Evolutionary conservation across 176 grass and related monocot species (phyloP).

Genomic region (Dactylis glomerata): DNA sequence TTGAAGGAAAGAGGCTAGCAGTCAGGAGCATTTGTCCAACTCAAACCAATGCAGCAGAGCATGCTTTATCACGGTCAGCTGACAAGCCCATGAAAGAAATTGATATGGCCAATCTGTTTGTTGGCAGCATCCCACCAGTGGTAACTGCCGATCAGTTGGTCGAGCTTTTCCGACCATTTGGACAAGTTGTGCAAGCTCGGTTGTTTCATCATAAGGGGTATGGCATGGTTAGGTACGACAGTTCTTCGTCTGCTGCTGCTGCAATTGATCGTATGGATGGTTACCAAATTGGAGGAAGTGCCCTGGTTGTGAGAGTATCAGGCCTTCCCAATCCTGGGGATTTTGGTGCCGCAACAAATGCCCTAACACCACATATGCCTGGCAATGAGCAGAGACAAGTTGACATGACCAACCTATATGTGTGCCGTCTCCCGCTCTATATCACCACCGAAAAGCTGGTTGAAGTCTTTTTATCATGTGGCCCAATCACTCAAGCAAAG

Average conservation of each 20-base stretch:
- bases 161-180: conserved; percentile 59
- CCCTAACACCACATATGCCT: background rate
- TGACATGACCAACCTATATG: conserved; percentile 57
- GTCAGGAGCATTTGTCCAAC: conserved; percentile 18
- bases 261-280: conserved; percentile 57
- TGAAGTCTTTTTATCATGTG: conserved; percentile 53
- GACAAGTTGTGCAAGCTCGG: conserved; percentile 49
- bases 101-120: conserved; percentile 57
- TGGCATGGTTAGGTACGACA: conserved; percentile 58
- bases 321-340: conserved; percentile 7
- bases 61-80: conserved; percentile 22
- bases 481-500: conserved; percentile 49
- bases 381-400: conserved; percentile 29
- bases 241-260: conserved; percentile 37
- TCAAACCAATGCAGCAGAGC: conserved; percentile 18
- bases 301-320: conserved; percentile 46
- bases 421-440: conserved; percentile 41
- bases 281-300: conserved; percentile 61
- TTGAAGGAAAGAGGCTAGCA: conserved; percentile 49
- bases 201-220: conserved; percentile 38
- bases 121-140: conserved; percentile 44
- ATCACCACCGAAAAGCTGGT: conserved; percentile 43
- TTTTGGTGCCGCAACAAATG: background rate
- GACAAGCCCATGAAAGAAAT: conserved; percentile 38
- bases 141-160: conserved; percentile 44